Evolutionary conservation across 2,329 filamentous ascomycete species (phyloP).

Genomic region (Madurella fahalii): DNA sequence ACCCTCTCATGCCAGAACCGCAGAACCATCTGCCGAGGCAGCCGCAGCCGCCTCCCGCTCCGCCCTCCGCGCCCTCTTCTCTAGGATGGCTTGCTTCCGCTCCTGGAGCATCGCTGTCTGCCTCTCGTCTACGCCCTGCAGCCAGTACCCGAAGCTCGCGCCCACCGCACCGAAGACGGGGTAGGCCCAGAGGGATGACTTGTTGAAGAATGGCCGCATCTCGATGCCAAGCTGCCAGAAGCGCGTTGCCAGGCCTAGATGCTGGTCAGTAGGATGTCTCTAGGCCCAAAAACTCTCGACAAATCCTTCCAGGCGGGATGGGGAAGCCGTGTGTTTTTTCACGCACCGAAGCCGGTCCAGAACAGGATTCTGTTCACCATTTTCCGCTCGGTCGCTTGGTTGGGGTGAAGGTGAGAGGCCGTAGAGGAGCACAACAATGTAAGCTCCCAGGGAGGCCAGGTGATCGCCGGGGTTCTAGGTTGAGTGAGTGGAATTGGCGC

Average conservation of each 20-base stretch:
- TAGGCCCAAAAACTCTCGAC: background rate
- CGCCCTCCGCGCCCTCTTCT: conserved; percentile 81
- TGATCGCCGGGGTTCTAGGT: background rate
- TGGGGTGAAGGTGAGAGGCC: background rate
- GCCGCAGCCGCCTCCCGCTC: conserved; percentile 51
- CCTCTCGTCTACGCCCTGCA: conserved; percentile 81
- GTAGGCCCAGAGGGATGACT: conserved; percentile 82
- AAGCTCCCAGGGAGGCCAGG: background rate
- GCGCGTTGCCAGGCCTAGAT: conserved; percentile 78
- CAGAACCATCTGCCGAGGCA: conserved; percentile 9
- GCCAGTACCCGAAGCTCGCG: conserved; percentile 94
- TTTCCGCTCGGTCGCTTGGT: conserved; percentile 25
- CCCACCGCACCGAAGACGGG: conserved; percentile 82
- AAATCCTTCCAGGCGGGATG: background rate
- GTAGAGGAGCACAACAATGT: too few relatives aligned
- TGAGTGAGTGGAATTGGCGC: conserved; percentile 11
- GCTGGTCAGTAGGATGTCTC: background rate
- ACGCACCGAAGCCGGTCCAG: conserved; percentile 87
- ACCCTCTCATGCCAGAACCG: background rate
- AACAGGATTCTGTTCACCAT: conserved; percentile 68
- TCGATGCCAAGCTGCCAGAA: conserved; percentile 98
- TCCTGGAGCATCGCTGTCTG: conserved; percentile 74
- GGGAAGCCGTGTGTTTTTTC: background rate
- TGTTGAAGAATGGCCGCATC: conserved; percentile 91
- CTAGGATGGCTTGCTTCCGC: conserved; percentile 74